Base-by-base conservation (phyloP, 768 basidiomycete species). In the Lyophyllum decastes region DNA sequence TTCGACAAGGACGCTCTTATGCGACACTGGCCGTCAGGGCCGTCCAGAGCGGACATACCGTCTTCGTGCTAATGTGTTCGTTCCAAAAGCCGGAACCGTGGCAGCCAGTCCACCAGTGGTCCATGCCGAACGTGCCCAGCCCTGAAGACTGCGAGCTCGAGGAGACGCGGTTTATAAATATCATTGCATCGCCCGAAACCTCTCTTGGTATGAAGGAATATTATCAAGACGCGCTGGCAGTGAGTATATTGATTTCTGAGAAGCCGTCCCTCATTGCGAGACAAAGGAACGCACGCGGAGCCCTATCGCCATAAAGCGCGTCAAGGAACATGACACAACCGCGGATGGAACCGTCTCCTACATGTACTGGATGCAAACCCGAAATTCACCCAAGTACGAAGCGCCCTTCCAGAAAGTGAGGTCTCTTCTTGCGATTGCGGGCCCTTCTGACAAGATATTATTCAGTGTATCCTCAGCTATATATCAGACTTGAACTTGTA, bases 291-390 rank as follows among this genome's bases (percentile, higher is more conserved):
- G 89, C 43, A 65, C 73, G 52, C 76, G 78, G 24, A 90, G 90
- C 62, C 92, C 92, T 2, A 84, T 92, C 55, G 83, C 80, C 21
- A 76, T 89, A 54, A 89, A 83, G 71, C 69, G 74, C 26, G 88
- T 84, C 0, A 72, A 69, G 30, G 77, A 77, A 33, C 70, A 79
- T 22, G 72, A 76, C 46, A 62, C 72, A 19, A 66, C 75, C 2
- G 70, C 72, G 26, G 78, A 82, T 25, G 88, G 87, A 3, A 73
- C 72, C 19, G 69, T 80, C 26, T 76, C 77, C 17, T 80, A 79
- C 54, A 84, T 87, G 81, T 90, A 84, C 65, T 94, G 92, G 92
- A 89, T 92, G 87, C 83, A 85, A 67, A 87, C 90, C 2, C 80
- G 82, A 58, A 80, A 84, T 60, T 78, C 86, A 55, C 86, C 87